Conservation (phyloP, 2,329 filamentous ascomycete species). For the Dactylonectria macrodidyma region DNA sequence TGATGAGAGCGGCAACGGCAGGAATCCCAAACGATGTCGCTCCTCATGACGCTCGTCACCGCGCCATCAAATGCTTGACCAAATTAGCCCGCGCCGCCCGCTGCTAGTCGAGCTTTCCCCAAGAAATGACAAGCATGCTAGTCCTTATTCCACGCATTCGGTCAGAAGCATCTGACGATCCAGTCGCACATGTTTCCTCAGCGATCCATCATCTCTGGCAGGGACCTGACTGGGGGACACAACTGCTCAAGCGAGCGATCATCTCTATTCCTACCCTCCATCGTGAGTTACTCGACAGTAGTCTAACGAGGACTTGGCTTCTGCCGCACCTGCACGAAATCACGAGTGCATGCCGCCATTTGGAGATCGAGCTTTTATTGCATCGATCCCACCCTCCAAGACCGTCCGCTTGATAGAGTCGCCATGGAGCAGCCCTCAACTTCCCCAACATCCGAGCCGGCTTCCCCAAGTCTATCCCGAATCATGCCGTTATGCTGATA, state of each 20-base stretch:
- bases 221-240: constrained; percentile 25
- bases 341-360: constrained; percentile 44
- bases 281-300: constrained; percentile 22
- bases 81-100: constrained; percentile 21
- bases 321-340: constrained; percentile 45
- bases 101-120: constrained; percentile 23
- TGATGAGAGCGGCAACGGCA: constrained; percentile 1
- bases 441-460: constrained; percentile 8
- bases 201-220: constrained; percentile 24
- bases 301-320: constrained; percentile 18
- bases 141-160: background rate
- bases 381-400: constrained; percentile 35
- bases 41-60: constrained; percentile 11
- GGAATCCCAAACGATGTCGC: background rate
- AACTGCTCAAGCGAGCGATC: constrained; percentile 22
- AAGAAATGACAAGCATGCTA: constrained; percentile 25
- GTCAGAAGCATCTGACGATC: constrained; percentile 26
- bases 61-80: constrained; percentile 6
- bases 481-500: constrained; percentile 28
- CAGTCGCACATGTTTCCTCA: constrained; percentile 23
- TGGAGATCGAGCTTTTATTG: constrained; percentile 37
- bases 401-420: constrained; percentile 3
- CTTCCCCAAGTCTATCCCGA: constrained; percentile 23
- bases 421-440: constrained; percentile 5
- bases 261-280: constrained; percentile 23